Base-by-base conservation (phyloP, 768 basidiomycete species). In the Mycena chlorophos region DNA sequence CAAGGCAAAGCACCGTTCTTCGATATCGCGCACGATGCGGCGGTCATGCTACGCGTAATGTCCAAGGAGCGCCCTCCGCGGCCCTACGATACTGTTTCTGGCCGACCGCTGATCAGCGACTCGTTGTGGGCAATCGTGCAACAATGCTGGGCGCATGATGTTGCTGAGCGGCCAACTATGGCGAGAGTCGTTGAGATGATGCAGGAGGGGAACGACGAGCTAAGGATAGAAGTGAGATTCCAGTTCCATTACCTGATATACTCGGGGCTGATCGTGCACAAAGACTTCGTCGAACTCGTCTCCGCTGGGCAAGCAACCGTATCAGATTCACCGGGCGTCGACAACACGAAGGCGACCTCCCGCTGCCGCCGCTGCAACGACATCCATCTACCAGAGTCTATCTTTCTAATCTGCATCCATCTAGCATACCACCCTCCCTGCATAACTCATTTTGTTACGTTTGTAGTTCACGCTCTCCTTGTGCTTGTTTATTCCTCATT, bases 1-100 rank as follows among this genome's bases (percentile, higher is more conserved):
- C 60, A 63, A 4, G 63, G 63, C 10, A 57, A 60, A 46, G 49
- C 59, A 3, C 65, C 65, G 8, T 66, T 66, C 38, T n/a, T 48
- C 6, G 60, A 66, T 12, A 34, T 66, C 8, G 51, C 51, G 3
- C 61, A 61, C 25, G 59, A 63, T 29, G 49, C 59, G 6, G 60
- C 61, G 2, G 65, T 62, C 2, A 63, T 65, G 60, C 49, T 66
- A 25, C 56, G 56, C 2, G 63, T 63, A 25, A 49, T 66, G 51
- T 58, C 51, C 3, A 61, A 55, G 13, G 60, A 65, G 34, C 49
- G 64, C 13, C 65, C 65, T 13, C 27, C 52, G 13, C 60, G 64
- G 19, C 64, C 62, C 17, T 54, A 29, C 39, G 60, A 61, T 23
- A 12, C 40, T 16, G 43, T 31, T 1, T 28, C 26, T 1, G 60